phyloP scores from a whole-genome alignment of 2,329 filamentous ascomycete species.

The Penicillium freii region DNA sequence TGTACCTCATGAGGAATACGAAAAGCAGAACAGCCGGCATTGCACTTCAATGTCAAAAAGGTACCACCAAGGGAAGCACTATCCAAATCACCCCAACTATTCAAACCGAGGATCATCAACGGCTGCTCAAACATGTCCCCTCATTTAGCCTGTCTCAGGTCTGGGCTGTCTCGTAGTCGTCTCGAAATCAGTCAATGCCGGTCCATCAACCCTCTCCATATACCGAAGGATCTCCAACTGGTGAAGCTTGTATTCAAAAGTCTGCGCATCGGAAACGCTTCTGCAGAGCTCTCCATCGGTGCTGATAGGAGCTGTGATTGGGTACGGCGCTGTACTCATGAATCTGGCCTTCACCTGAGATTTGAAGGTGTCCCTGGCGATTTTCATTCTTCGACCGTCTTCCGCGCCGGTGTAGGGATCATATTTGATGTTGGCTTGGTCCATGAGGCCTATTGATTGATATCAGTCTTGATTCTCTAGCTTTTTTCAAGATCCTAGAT shows the following conservation, averaged over 20 bases:
- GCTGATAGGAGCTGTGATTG: conserved; percentile 1
- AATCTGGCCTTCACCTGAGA: neutral
- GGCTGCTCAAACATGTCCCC: neutral
- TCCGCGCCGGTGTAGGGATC: neutral
- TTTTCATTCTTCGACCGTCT: neutral
- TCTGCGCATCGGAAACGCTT: conserved; percentile 5
- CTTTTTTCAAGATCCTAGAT: too few relatives aligned
- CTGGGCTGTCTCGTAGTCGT: neutral
- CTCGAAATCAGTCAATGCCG: conserved; percentile 4
- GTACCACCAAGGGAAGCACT: neutral
- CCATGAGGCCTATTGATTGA: neutral
- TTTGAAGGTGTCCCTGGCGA: neutral
- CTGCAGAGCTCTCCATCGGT: neutral
- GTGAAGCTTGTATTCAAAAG: conserved; percentile 9
- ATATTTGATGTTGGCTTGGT: neutral
- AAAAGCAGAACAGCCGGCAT: neutral
- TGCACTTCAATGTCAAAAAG: neutral
- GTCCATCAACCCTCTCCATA: conserved; percentile 1
- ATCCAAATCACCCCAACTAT: neutral
- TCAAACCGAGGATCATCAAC: neutral
- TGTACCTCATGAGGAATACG: neutral
- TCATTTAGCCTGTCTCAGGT: neutral
- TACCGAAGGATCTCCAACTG: conserved; percentile 6
- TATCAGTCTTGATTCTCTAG: neutral
- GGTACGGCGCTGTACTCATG: neutral